These are phyloP conservation scores for Tolypocladium paradoxum DNA, from an alignment of 2,329 filamentous ascomycete genomes.

Conservation along the genomic window DNA sequence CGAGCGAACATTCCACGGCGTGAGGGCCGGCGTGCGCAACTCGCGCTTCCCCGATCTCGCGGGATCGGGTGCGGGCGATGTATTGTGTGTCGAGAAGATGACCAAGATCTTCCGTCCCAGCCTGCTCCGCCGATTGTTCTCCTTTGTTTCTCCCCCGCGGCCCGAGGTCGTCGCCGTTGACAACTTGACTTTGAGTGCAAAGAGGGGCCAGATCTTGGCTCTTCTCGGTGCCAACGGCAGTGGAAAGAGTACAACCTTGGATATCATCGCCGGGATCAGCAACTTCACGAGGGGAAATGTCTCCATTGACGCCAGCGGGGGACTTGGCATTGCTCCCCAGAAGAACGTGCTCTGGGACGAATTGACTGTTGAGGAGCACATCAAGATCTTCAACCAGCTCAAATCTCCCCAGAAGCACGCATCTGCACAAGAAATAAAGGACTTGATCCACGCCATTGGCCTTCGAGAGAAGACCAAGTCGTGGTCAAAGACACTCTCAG, in stretches of 20 bases:
- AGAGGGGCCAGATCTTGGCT: slow-evolving; percentile 73
- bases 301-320: slow-evolving; percentile 64
- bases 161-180: slow-evolving; percentile 65
- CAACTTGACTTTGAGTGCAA: slow-evolving; percentile 59
- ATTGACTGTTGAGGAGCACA: slow-evolving; percentile 75
- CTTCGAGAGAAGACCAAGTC: slow-evolving; percentile 64
- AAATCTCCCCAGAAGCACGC: slow-evolving; percentile 54
- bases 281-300: slow-evolving; percentile 68
- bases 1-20: slow-evolving; percentile 67
- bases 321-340: slow-evolving; percentile 82
- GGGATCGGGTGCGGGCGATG: slow-evolving; percentile 21
- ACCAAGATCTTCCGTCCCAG: slow-evolving; percentile 68
- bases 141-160: slow-evolving; percentile 25
- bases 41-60: background rate
- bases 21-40: slow-evolving; percentile 30
- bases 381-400: slow-evolving; percentile 71
- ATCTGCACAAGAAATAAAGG: slow-evolving; percentile 44
- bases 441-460: slow-evolving; percentile 62
- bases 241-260: slow-evolving; percentile 82
- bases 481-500: slow-evolving; percentile 66
- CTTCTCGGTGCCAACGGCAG: slow-evolving; percentile 82
- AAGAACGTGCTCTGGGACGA: slow-evolving; percentile 93
- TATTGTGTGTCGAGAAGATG: slow-evolving; percentile 62
- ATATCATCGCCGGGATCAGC: slow-evolving; percentile 75
- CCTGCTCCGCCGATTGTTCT: slow-evolving; percentile 43